Conservation (phyloP, 768 basidiomycete genomes). For the Lepiota brunneoincarnata region DNA sequence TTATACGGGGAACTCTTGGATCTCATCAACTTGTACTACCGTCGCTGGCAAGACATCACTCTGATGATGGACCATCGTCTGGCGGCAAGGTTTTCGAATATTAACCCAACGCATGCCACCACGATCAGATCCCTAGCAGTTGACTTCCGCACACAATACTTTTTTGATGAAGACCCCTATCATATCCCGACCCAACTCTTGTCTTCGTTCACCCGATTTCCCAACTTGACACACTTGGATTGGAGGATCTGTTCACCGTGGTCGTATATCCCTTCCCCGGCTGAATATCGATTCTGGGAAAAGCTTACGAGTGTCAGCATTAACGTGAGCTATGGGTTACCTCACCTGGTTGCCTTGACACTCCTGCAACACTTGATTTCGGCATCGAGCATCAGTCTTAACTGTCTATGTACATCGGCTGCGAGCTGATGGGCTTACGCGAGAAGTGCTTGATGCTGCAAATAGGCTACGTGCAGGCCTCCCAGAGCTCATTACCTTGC, state of each 20-base stretch:
- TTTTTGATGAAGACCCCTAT: background rate
- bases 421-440: background rate
- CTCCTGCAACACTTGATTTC: background rate
- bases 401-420: background rate
- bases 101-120: background rate
- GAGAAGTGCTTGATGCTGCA: background rate
- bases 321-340: constrained; percentile 1
- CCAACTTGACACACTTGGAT: background rate
- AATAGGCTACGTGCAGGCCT: background rate
- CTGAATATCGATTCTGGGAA: background rate
- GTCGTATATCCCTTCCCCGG: background rate
- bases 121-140: background rate
- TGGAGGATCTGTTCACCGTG: background rate
- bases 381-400: background rate
- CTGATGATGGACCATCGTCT: background rate
- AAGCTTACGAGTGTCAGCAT: background rate
- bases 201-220: background rate
- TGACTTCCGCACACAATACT: background rate
- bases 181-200: background rate
- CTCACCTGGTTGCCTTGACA: background rate
- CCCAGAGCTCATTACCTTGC: background rate
- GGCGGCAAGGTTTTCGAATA: background rate
- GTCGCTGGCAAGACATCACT: background rate
- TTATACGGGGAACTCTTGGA: background rate
- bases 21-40: background rate